These are phyloP conservation scores for Pseudogymnoascus sp. DNA, from an alignment of 2,329 filamentous ascomycete species.

Conservation along the genomic window DNA sequence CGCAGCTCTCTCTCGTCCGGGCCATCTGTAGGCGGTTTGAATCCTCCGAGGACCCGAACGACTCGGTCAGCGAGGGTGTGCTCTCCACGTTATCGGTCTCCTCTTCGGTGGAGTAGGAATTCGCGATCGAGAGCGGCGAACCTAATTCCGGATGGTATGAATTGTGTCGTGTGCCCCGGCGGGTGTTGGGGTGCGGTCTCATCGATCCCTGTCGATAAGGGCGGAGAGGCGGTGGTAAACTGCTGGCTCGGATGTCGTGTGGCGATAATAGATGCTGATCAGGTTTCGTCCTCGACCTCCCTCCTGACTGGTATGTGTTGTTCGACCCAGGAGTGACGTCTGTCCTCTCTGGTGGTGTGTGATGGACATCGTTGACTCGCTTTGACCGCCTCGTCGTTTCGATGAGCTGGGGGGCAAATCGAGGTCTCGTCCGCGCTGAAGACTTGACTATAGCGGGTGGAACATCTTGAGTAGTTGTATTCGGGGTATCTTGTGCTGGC, in stretches of 20 bases:
- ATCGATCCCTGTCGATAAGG: constrained; percentile 35
- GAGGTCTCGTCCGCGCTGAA: constrained; percentile 30
- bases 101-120: constrained; percentile 31
- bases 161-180: constrained; percentile 32
- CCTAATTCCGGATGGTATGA: constrained; percentile 36
- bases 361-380: constrained; percentile 40
- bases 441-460: constrained; percentile 27
- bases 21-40: constrained; percentile 31
- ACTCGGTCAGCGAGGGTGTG: constrained; percentile 27
- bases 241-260: neutral
- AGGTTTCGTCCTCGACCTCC: constrained; percentile 17
- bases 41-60: constrained; percentile 27
- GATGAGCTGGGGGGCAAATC: constrained; percentile 71
- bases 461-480: constrained; percentile 44
- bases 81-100: constrained; percentile 22
- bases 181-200: constrained; percentile 34
- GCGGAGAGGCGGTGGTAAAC: constrained; percentile 25
- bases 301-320: constrained; percentile 17
- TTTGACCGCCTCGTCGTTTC: constrained; percentile 69
- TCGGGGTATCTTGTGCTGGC: constrained; percentile 50
- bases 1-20: constrained; percentile 59
- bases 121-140: constrained; percentile 40
- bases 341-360: constrained; percentile 55
- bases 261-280: constrained; percentile 18
- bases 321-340: constrained; percentile 51